These are phyloP conservation scores for Mycena galericulata DNA, from an alignment of 768 basidiomycete genomes.

Conservation along the genomic window DNA sequence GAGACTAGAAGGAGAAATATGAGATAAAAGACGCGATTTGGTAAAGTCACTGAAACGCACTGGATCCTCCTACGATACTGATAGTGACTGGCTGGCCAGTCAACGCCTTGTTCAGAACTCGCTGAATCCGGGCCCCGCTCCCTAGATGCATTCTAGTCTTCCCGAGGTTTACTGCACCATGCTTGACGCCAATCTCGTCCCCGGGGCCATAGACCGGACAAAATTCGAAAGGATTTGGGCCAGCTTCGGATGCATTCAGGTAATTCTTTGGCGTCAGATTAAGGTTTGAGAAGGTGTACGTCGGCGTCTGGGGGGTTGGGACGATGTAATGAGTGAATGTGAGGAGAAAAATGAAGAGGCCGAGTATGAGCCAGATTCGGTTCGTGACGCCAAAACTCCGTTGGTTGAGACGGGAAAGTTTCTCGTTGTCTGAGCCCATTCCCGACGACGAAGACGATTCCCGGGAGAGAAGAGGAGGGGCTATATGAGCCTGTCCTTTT, in stretches of 20 bases:
- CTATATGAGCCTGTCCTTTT: slow-evolving; percentile 67
- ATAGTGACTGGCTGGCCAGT: slow-evolving; percentile 90
- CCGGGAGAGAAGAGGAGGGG: slow-evolving; percentile 57
- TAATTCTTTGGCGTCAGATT: slow-evolving; percentile 84
- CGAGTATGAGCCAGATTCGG: slow-evolving; percentile 75
- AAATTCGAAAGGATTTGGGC: slow-evolving; percentile 86
- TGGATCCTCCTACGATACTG: slow-evolving; percentile 89
- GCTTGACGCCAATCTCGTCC: slow-evolving; percentile 82
- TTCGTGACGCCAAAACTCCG: slow-evolving; percentile 73
- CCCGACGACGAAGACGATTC: slow-evolving; percentile 44
- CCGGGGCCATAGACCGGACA: slow-evolving; percentile 90
- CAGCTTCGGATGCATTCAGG: slow-evolving; percentile 69
- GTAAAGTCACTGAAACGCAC: slow-evolving; percentile 53
- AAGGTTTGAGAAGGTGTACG: slow-evolving; percentile 52
- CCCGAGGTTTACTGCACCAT: slow-evolving; percentile 80
- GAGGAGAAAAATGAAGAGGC: slow-evolving; percentile 65
- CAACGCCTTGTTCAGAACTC: slow-evolving; percentile 85
- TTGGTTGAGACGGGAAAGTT: slow-evolving; percentile 64
- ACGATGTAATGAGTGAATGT: slow-evolving; percentile 65
- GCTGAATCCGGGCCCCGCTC: slow-evolving; percentile 84
- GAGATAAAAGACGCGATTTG: slow-evolving; percentile 15
- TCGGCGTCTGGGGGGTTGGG: slow-evolving; percentile 37
- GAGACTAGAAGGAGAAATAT: slow-evolving; percentile 69
- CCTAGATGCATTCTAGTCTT: slow-evolving; percentile 83
- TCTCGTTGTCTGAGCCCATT: slow-evolving; percentile 64